These are phyloP conservation scores for Solanum dulcamara DNA, from an alignment of 257 asterid genomes.

Conservation along the genomic window DNA sequence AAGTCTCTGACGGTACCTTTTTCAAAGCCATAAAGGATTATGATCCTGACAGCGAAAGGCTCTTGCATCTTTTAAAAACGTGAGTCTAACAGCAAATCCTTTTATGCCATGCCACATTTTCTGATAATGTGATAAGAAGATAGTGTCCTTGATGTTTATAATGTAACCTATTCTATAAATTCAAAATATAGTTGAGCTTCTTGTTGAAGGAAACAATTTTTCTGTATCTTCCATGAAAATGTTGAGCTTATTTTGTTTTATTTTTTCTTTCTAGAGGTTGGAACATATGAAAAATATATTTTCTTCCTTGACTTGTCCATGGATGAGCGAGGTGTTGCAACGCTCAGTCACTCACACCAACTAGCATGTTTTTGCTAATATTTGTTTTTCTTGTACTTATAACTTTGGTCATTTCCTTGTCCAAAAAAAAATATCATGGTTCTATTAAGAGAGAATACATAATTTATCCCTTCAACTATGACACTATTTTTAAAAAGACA, in stretches of 20 bases:
- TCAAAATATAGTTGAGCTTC: background rate
- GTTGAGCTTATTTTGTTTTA: background rate
- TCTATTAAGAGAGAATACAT: background rate
- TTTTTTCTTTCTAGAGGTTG: background rate
- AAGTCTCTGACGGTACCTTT: conserved; percentile 88
- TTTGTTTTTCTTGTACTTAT: background rate
- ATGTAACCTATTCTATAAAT: background rate
- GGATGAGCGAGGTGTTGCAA: background rate
- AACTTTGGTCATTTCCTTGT: background rate
- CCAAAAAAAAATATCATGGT: background rate
- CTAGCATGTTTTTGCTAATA: background rate
- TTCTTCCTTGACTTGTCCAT: background rate
- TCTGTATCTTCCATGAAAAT: background rate
- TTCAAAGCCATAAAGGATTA: conserved; percentile 71
- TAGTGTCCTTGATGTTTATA: background rate
- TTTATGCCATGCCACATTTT: conserved; percentile 2
- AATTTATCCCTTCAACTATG: no score
- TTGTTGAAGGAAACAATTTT: background rate
- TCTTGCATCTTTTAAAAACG: conserved; percentile 56
- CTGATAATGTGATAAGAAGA: conserved; percentile 6
- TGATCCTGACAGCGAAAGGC: conserved; percentile 79
- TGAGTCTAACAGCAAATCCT: conserved; percentile 23
- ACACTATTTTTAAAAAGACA: no score
- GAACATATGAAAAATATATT: background rate
- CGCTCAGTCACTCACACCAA: background rate